A percentile compares a stretch with the other conserved stretches of the same genome.
Conservation (phyloP, 164 flowering plant genomes). For the Liquidambar formosana region DNA sequence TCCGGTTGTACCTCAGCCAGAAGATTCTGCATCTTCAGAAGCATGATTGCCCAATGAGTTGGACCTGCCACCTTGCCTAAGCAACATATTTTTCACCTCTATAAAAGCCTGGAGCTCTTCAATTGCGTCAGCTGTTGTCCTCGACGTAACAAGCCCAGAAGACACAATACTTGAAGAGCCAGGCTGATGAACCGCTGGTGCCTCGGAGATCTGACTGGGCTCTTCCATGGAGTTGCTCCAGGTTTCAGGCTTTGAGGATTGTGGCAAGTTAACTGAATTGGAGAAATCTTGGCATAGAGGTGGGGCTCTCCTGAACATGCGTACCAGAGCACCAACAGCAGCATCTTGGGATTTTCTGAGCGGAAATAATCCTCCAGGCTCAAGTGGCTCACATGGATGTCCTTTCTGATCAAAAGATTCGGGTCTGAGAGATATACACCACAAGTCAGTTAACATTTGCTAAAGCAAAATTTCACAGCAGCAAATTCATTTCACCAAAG, state of each 20-base stretch:
- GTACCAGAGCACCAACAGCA: constrained; percentile 76
- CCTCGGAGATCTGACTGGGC: constrained; percentile 14
- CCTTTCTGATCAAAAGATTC: constrained; percentile 55
- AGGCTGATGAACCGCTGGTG: constrained; percentile 18
- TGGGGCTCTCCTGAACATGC: constrained; percentile 67
- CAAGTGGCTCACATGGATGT: constrained; percentile 28
- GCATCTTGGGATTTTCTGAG: constrained; percentile 65
- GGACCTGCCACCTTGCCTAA: constrained; percentile 38
- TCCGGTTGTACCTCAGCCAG: neutral
- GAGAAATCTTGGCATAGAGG: constrained; percentile 66
- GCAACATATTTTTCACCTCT: constrained; percentile 58
- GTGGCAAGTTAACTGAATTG: constrained; percentile 22
- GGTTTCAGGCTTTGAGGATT: constrained; percentile 30
- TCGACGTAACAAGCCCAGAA: constrained; percentile 37
- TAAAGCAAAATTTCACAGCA: neutral
- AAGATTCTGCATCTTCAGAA: constrained; percentile 7
- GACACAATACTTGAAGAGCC: constrained; percentile 27
- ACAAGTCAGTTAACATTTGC: constrained; percentile 3
- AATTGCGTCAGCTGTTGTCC: constrained; percentile 78
- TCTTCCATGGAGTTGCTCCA: constrained; percentile 20
- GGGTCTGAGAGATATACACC: constrained; percentile 36
- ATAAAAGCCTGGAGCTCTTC: constrained; percentile 69
- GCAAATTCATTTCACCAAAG: no score
- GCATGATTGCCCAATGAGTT: constrained; percentile 12
- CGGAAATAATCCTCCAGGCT: constrained; percentile 40